Evolutionary conservation across 177 flowering plant genomes (phyloP).

Genomic region (Tripterygium wilfordii): DNA sequence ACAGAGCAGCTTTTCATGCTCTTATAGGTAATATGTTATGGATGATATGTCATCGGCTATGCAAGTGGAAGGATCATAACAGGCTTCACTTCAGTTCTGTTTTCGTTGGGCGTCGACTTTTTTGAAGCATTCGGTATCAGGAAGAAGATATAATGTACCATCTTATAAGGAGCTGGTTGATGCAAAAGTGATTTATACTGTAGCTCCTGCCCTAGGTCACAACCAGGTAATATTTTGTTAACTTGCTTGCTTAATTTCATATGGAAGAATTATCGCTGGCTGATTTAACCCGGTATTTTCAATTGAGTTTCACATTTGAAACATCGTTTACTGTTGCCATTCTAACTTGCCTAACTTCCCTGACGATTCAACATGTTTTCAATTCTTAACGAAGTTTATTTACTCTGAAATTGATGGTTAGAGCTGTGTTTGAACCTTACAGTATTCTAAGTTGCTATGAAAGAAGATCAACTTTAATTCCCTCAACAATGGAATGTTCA

Average conservation of each 20-base stretch:
- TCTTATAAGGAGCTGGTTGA: conserved; percentile 17
- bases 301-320: no score
- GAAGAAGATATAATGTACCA: conserved; percentile 15
- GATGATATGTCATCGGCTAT: conserved; percentile 12
- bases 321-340: no score
- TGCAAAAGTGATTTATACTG: conserved; percentile 58
- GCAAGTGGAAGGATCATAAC: conserved; percentile 17
- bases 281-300: no score
- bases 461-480: no score
- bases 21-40: conserved; percentile 17
- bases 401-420: no score
- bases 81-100: conserved; percentile 3
- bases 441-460: no score
- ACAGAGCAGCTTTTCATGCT: background rate
- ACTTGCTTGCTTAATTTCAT: background rate
- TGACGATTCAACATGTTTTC: no score
- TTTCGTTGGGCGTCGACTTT: conserved; percentile 6
- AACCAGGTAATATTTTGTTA: conserved; percentile 65
- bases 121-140: conserved; percentile 16
- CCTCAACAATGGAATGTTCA: no score
- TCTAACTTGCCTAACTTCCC: no score
- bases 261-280: background rate
- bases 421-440: no score
- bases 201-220: conserved; percentile 93
- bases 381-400: no score